Percentiles rank a stretch among this genome's conserved stretches.
These are phyloP conservation scores for Tetracentron sinense DNA, from an alignment of 164 flowering plant genomes.

Conservation along the genomic window DNA sequence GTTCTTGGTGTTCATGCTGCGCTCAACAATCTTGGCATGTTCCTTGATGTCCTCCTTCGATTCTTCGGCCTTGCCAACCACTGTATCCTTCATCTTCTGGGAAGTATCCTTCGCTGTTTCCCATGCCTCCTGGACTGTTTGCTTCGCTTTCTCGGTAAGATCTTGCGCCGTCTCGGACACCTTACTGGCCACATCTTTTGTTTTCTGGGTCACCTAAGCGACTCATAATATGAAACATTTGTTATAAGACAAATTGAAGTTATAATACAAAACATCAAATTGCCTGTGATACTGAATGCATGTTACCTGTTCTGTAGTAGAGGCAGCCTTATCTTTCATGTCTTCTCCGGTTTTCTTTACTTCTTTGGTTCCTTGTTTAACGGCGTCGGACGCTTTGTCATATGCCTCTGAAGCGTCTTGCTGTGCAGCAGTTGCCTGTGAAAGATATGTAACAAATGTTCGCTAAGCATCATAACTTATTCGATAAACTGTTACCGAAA, in stretches of 20 bases:
- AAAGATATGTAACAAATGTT: background rate
- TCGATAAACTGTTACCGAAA: background rate
- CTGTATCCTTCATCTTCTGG: conserved; percentile 21
- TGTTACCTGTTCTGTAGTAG: conserved; percentile 6
- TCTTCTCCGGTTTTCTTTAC: conserved; percentile 7
- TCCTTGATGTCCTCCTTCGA: conserved; percentile 17
- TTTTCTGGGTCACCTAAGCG: background rate
- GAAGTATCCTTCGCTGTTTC: conserved; percentile 24
- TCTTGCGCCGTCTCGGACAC: conserved; percentile 17
- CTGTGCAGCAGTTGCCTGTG: conserved; percentile 19
- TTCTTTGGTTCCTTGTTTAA: conserved; percentile 9
- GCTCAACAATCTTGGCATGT: conserved; percentile 22
- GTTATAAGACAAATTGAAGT: background rate
- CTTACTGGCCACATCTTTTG: conserved; percentile 11
- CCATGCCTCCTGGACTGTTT: conserved; percentile 27
- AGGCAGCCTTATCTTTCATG: conserved; percentile 10
- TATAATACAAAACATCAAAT: background rate
- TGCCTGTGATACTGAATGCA: no score
- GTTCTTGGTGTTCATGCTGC: conserved; percentile 28
- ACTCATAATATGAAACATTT: background rate
- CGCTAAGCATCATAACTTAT: background rate
- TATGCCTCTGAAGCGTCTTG: conserved; percentile 11
- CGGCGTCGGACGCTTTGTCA: conserved; percentile 1
- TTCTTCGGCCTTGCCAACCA: conserved; percentile 15
- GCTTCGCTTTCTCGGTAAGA: conserved; percentile 22